These are phyloP conservation scores for Hypoxylon fuscum DNA, from an alignment of 495 filamentous ascomycete species.

Conservation along the genomic window DNA sequence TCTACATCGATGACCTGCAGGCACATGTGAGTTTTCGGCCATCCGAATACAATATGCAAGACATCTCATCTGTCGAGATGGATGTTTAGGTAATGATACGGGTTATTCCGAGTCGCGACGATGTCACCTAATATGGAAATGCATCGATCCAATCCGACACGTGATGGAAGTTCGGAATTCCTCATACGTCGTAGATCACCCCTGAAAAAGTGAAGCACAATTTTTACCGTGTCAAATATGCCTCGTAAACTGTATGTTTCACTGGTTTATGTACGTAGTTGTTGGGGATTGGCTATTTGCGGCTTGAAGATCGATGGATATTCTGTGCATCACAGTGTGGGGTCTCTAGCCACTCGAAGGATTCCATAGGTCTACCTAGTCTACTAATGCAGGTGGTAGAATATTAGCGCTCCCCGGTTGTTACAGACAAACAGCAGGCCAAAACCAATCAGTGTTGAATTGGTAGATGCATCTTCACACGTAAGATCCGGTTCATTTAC, in stretches of 20 bases:
- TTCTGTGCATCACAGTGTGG: constrained; percentile 1
- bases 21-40: constrained; percentile 26
- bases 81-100: constrained; percentile 12
- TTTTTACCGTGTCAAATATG: not conserved
- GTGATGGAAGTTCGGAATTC: not conserved
- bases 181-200: not conserved
- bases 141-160: constrained; percentile 11
- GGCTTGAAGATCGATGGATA: too few species aligned
- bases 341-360: not conserved
- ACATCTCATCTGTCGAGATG: constrained; percentile 23
- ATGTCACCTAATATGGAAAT: constrained; percentile 18
- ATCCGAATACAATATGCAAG: constrained; percentile 26
- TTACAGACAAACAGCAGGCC: constrained; percentile 27
- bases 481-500: not conserved
- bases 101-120: constrained; percentile 17
- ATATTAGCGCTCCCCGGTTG: constrained; percentile 27
- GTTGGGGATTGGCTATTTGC: too few species aligned
- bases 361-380: not conserved
- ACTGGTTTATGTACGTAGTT: too few species aligned
- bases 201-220: not conserved
- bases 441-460: constrained; percentile 2
- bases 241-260: too few species aligned
- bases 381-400: constrained; percentile 30
- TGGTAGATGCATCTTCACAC: too few species aligned
- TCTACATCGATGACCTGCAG: constrained; percentile 14